A percentile compares a stretch with the other conserved stretches of the same genome.
Conservation (phyloP, 129 eudicot genomes). For the Apium graveolens region DNA sequence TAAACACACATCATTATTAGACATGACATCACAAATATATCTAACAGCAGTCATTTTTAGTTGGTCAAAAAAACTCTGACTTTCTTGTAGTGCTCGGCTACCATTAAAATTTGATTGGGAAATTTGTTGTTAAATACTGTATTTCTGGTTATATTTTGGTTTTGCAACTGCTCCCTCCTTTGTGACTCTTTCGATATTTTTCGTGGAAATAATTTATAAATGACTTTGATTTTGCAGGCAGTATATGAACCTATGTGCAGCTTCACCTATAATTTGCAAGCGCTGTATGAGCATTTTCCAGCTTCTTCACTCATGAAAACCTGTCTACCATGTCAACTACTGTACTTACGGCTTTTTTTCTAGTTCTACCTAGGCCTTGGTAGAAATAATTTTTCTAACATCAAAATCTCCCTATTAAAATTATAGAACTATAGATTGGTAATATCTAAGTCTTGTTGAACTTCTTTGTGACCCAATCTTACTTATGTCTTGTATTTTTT, state of each 20-base stretch:
- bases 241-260: slow-evolving; percentile 89
- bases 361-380: too few species aligned
- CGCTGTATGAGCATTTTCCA: neutral
- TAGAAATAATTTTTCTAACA: too few species aligned
- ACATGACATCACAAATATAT: too few species aligned
- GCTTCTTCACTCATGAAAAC: slow-evolving; percentile 45
- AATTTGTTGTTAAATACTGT: too few species aligned
- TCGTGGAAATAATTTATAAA: neutral
- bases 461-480: too few species aligned
- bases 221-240: slow-evolving; percentile 51
- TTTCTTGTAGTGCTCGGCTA: too few species aligned
- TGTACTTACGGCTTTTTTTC: too few species aligned
- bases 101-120: neutral
- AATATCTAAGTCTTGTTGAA: neutral
- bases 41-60: too few species aligned
- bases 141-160: neutral
- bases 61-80: too few species aligned
- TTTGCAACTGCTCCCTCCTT: neutral
- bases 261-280: slow-evolving; percentile 20
- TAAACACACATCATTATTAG: too few species aligned
- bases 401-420: neutral
- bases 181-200: neutral
- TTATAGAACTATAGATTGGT: neutral
- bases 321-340: slow-evolving; percentile 57
- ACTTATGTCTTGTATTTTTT: too few species aligned